A percentile compares a stretch with the other conserved stretches of the same genome.
phyloP scores from a whole-genome alignment of 306 rosid species.

The Ochetophila trinervis region DNA sequence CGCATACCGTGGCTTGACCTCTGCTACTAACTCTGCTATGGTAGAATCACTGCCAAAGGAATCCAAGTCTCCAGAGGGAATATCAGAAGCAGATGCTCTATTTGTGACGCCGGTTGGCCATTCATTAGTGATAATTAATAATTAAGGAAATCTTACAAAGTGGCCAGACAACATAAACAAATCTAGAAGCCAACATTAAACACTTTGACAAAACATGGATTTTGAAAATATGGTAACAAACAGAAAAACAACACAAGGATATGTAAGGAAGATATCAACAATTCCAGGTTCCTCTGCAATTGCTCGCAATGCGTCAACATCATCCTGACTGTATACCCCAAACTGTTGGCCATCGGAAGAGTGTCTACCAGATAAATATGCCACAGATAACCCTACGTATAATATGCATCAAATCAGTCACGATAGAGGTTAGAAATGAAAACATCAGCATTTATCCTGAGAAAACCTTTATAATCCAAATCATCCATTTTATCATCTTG shows the following conservation, averaged over 20 bases:
- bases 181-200: conserved; percentile 10
- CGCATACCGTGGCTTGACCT: conserved; percentile 88
- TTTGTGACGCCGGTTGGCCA: conserved; percentile 82
- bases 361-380: conserved; percentile 75
- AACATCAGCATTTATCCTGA: background rate
- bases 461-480: background rate
- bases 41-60: conserved; percentile 54
- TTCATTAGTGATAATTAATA: conserved; percentile 62
- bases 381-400: conserved; percentile 62
- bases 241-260: conserved; percentile 48
- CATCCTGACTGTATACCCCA: conserved; percentile 80
- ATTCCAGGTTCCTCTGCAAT: conserved; percentile 90
- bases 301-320: conserved; percentile 81
- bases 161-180: conserved; percentile 16
- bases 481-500: background rate
- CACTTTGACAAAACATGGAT: conserved; percentile 5
- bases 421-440: background rate
- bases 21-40: conserved; percentile 73
- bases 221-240: background rate
- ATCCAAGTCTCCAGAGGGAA: conserved; percentile 65
- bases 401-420: conserved; percentile 19
- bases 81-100: conserved; percentile 48
- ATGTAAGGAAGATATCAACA: conserved; percentile 80
- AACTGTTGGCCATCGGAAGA: conserved; percentile 55
- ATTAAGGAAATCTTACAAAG: conserved; percentile 48